phyloP scores from a whole-genome alignment of 2,329 filamentous ascomycete species.

The Atkinsonella texensis region DNA sequence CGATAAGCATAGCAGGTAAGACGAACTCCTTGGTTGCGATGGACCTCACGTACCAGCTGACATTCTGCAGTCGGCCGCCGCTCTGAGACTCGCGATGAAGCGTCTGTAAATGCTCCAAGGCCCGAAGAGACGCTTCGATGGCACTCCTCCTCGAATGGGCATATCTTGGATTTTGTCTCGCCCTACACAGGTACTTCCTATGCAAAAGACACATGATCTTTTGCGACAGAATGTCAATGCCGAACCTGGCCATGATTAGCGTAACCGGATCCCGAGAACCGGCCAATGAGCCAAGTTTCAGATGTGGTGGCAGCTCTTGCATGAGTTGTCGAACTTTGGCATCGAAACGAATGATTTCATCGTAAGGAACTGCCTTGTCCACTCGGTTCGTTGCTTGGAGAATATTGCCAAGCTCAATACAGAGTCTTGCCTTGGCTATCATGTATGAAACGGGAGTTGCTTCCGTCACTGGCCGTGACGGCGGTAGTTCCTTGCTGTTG shows the following conservation, averaged over 20 bases:
- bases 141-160: conserved; percentile 72
- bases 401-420: conserved; percentile 58
- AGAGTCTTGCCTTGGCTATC: conserved; percentile 60
- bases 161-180: conserved; percentile 68
- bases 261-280: conserved; percentile 71
- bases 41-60: conserved; percentile 69
- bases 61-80: conserved; percentile 56
- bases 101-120: conserved; percentile 65
- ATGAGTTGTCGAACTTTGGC: conserved; percentile 47
- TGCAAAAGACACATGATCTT: conserved; percentile 86
- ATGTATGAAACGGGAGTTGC: conserved; percentile 69
- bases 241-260: conserved; percentile 74
- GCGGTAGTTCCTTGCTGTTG: conserved; percentile 53
- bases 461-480: conserved; percentile 54
- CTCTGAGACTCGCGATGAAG: conserved; percentile 64
- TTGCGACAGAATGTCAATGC: conserved; percentile 73
- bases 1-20: conserved; percentile 73
- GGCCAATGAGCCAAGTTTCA: conserved; percentile 64
- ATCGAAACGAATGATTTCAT: conserved; percentile 53
- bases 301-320: conserved; percentile 63
- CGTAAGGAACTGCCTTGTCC: conserved; percentile 44
- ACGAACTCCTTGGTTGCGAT: conserved; percentile 78
- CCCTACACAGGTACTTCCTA: conserved; percentile 70
- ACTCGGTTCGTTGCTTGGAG: conserved; percentile 51
- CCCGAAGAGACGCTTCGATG: conserved; percentile 74